Base-by-base conservation (phyloP, 2,329 filamentous ascomycete genomes). In the Daldinia sp. region DNA sequence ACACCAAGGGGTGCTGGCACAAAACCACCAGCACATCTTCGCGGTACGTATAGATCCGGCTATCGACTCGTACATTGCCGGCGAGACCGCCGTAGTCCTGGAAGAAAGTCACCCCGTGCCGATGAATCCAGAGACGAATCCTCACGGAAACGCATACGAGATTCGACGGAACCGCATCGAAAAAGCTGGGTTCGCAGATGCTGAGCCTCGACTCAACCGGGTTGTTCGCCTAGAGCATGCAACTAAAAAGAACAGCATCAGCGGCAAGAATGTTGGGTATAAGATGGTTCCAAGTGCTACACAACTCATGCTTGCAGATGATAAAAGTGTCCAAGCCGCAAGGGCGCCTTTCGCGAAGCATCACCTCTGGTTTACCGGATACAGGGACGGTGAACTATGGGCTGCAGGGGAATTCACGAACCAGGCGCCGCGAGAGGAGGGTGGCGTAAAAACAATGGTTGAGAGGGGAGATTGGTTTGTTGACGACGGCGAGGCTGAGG, bases 11-110 rank as follows among this genome's bases (percentile, higher is more conserved):
- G 87, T 88, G 0, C 77, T 91, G 4, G 90, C 89, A 0, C 87
- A 88, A 23, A 89, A 91, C 74, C 89, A 92, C 67, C 90, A 92
- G 74, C 89, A 92, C 76, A 82, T 92, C 41, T 92, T 92, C 74
- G 85, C 82, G n/a, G 76, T 89, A 33, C 84, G 89, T 0, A 86
- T 92, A n/a, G 89, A 92, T 72, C 87, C 88, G 1, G 84, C 83
- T 44, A 83, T 89, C 68, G 87, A 89, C 75, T 78, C 77, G 33
- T 77, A 78, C 59, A 55, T 39, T 6, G 68, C 55, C 1, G 67
- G 39, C 41, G 75, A 74, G 13, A 77, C 77, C 0, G 60, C 70
- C 6, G 71, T 79, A 39, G 73, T 78, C 13, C 50, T 78, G n/a
- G 77, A 79, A 54, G 77, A 79, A 65, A 75, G 70, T 42, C 76